Evolutionary conservation across 1,139 yeast genomes (phyloP).

Genomic region (Geotrichum restrictum): DNA sequence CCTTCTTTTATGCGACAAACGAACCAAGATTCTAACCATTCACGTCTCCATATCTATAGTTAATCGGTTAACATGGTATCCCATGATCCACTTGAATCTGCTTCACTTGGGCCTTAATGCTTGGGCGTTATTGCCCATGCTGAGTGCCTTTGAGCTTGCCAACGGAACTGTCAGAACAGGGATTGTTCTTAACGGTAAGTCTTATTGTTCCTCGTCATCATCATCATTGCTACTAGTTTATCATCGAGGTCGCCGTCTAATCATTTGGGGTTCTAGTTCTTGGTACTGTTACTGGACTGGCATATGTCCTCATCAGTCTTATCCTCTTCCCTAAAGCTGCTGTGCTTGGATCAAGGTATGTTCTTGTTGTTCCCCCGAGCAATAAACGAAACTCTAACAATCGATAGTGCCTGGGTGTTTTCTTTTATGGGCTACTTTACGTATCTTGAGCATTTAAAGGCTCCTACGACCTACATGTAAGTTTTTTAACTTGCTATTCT

Average conservation of each 20-base stretch:
- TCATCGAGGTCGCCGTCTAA: no score
- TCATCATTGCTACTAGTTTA: no score
- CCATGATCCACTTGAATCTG: conserved; percentile 59
- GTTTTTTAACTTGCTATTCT: conserved; percentile 21
- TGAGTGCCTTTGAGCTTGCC: conserved; percentile 58
- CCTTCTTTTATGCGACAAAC: neutral
- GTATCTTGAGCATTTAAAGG: conserved; percentile 52
- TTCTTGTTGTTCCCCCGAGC: neutral
- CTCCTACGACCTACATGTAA: conserved; percentile 45
- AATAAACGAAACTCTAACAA: neutral
- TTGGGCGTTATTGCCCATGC: conserved; percentile 59
- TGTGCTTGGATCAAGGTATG: conserved; percentile 54
- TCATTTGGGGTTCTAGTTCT: conserved; percentile 39
- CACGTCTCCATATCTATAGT: conserved; percentile 31
- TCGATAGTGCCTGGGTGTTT: conserved; percentile 63
- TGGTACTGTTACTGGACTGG: conserved; percentile 67
- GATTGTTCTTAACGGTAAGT: conserved; percentile 56
- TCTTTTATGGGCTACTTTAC: conserved; percentile 64
- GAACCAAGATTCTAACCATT: neutral
- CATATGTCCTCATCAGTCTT: conserved; percentile 57
- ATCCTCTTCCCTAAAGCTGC: conserved; percentile 51
- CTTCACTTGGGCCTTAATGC: conserved; percentile 64
- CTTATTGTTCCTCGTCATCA: neutral
- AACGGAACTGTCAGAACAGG: conserved; percentile 91
- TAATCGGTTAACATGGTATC: conserved; percentile 68